Evolutionary conservation across 805 yeast genomes (phyloP).

Genomic region (Hanseniaspora meyeri): DNA sequence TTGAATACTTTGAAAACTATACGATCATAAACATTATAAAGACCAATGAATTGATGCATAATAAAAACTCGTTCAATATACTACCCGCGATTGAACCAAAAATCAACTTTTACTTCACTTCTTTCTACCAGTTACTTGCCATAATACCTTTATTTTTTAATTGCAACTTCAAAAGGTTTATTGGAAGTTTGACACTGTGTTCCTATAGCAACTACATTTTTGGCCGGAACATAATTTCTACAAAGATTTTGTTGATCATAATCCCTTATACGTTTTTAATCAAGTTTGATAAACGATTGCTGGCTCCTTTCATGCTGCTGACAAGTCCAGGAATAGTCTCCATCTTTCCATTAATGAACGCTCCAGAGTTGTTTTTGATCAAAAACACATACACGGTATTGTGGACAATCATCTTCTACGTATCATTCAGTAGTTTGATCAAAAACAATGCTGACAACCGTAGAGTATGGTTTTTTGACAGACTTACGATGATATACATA

Average conservation of each 20-base stretch:
- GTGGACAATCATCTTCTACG: constrained; percentile 71
- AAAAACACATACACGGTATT: constrained; percentile 66
- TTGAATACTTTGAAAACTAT: constrained; percentile 11
- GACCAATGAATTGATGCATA: constrained; percentile 18
- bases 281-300: constrained; percentile 54
- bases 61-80: constrained; percentile 36
- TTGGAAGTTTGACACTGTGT: constrained; percentile 77
- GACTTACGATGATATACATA: constrained; percentile 55
- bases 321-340: constrained; percentile 76
- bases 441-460: constrained; percentile 30
- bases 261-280: constrained; percentile 77
- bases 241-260: constrained; percentile 57
- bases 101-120: constrained; percentile 62
- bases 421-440: constrained; percentile 60
- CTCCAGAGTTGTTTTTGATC: constrained; percentile 66
- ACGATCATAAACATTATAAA: not conserved
- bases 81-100: constrained; percentile 72
- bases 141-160: constrained; percentile 55
- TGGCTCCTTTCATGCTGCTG: constrained; percentile 58
- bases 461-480: constrained; percentile 54
- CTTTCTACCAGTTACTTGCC: constrained; percentile 74
- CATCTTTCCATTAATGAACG: constrained; percentile 72
- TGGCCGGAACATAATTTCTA: constrained; percentile 57
- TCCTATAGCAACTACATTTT: constrained; percentile 83
- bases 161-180: constrained; percentile 66